A percentile compares a stretch with the other conserved stretches of the same genome.
These are phyloP conservation scores for Leonotis leonurus DNA, from an alignment of 257 asterid genomes.

Conservation along the genomic window DNA sequence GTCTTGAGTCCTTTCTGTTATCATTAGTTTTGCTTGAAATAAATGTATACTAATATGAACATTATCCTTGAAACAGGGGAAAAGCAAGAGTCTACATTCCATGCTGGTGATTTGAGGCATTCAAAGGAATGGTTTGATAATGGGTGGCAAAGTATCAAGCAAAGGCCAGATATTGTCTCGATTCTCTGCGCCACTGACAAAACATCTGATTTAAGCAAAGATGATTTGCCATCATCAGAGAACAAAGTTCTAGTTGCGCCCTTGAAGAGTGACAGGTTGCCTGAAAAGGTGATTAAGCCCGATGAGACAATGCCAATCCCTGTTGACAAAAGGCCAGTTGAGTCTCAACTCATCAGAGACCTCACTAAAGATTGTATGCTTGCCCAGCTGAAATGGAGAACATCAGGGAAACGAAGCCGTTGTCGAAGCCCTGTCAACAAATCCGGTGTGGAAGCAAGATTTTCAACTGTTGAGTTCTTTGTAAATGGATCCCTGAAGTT, in stretches of 20 bases:
- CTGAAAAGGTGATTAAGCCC: background rate
- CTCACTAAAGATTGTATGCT: conserved; percentile 46
- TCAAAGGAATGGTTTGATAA: conserved; percentile 64
- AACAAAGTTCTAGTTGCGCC: background rate
- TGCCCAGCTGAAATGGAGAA: conserved; percentile 48
- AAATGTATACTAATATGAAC: background rate
- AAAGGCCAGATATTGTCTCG: conserved; percentile 39
- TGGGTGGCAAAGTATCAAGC: conserved; percentile 48
- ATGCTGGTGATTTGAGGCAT: conserved; percentile 37
- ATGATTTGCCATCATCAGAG: background rate
- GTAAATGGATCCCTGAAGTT: conserved; percentile 33
- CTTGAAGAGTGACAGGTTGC: background rate
- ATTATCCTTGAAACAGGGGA: conserved; percentile 38
- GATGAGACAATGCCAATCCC: background rate
- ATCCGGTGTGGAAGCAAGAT: conserved; percentile 19
- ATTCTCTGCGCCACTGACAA: conserved; percentile 4
- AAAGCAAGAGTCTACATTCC: conserved; percentile 34
- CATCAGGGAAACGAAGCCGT: conserved; percentile 57
- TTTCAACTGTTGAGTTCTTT: conserved; percentile 21
- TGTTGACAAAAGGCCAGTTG: conserved; percentile 11
- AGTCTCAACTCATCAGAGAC: conserved; percentile 24
- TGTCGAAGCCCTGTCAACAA: conserved; percentile 44
- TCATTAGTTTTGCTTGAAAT: background rate
- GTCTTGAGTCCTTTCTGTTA: too few relatives aligned
- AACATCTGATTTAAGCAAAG: background rate